Conservation (phyloP, 768 basidiomycete species). For the Mrakia blollopis region DNA sequence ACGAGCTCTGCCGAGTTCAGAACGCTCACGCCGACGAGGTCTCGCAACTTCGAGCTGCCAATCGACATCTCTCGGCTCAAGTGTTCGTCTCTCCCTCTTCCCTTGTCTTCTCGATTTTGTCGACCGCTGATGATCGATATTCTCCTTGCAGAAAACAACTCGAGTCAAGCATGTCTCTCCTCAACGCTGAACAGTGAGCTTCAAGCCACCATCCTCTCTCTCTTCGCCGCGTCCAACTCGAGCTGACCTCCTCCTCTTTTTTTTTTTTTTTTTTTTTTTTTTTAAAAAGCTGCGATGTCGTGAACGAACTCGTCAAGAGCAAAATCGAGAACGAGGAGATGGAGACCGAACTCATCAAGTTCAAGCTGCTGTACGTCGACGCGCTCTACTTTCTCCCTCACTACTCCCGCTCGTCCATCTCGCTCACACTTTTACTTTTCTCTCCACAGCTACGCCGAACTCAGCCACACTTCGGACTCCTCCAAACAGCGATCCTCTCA, state of each 20-base stretch:
- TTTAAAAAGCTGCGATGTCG: slow-evolving; percentile 42
- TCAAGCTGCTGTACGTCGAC: slow-evolving; percentile 73
- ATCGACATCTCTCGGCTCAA: slow-evolving; percentile 67
- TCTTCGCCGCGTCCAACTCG: neutral
- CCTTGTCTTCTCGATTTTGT: no score
- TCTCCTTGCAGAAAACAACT: slow-evolving; percentile 61
- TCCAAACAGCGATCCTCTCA: slow-evolving; percentile 25
- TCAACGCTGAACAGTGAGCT: slow-evolving; percentile 78
- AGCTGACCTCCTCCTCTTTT: neutral
- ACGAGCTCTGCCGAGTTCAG: slow-evolving; percentile 66
- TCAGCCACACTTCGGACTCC: slow-evolving; percentile 54
- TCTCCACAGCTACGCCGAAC: slow-evolving; percentile 58
- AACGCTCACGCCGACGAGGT: slow-evolving; percentile 81
- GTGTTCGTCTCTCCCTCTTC: slow-evolving; percentile 60
- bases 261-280: slow-evolving; percentile 6
- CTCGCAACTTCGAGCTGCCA: slow-evolving; percentile 73
- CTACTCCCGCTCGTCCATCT: neutral
- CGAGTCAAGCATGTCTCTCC: slow-evolving; percentile 68
- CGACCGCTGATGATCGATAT: no score
- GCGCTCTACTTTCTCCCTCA: neutral
- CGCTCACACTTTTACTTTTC: neutral
- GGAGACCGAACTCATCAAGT: slow-evolving; percentile 87
- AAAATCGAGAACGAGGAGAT: slow-evolving; percentile 86
- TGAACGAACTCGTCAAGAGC: slow-evolving; percentile 79
- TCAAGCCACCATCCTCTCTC: slow-evolving; percentile 45